Evolutionary conservation across 345 rosid species (phyloP), one percentile per base, ranked within the genome.

Genomic region (Mangifera indica): DNA sequence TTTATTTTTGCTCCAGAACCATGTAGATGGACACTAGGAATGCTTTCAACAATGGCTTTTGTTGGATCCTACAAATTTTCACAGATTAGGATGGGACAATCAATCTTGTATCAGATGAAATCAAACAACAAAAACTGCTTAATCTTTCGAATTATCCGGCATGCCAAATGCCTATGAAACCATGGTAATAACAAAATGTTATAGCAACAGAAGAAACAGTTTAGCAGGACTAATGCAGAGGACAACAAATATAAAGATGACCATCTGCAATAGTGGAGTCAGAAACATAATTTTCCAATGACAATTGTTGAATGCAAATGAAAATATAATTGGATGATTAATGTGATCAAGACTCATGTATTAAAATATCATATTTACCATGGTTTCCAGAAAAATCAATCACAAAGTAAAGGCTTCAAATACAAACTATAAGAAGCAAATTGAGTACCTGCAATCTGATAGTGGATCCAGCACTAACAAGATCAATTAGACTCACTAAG

Each of bases 1-100:
- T 91, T 95, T 45, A 95, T 85, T 82, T 95, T 95, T 45, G 86
- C 99, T 66, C 99, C 98, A 75, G 94, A 87, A 80, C 98, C 92
- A 83, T 74, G 75, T 52, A 78, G 80, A 62, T 77, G 83, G 72
- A 78, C 63, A 62, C 74, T 82, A 59, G 91, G 83, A 74, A 69
- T 75, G 62, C 70, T 79, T 78, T 84, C 95, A 61, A 60, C 67
- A 14, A 60, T 24, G 48, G 82, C 58, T 84, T 84, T 86, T 57
- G 82, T 68, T 34, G 76, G 77, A 76, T 88, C 87, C 99, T 95
- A 18, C 22, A 40, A 60, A 71, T 25, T 53, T n/a, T 17, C 20
- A 46, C 58, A 74, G 40, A 64, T 52, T 12, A 51, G 45, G 67
- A 7, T 44, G 18, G 32, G 48, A 46, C 11, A 7, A 63, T 42